Evolutionary conservation across 2,329 filamentous ascomycete genomes (phyloP).

Genomic region (Exophiala mesophila): DNA sequence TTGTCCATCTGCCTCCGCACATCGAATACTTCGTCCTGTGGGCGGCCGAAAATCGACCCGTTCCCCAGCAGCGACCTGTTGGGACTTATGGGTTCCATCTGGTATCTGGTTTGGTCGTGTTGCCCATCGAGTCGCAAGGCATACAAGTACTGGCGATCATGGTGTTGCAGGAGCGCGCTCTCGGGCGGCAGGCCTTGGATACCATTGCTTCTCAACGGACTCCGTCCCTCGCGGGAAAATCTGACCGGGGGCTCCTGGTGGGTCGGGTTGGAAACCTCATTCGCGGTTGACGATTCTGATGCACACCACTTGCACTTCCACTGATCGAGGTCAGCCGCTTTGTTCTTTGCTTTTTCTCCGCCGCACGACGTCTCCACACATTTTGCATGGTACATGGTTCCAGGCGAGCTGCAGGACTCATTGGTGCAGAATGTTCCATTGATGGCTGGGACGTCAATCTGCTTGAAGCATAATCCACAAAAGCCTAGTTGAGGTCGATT

Average conservation of each 20-base stretch:
- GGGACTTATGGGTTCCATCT: too few relatives aligned
- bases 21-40: neutral
- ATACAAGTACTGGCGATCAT: too few relatives aligned
- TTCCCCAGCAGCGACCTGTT: too few relatives aligned
- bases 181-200: too few relatives aligned
- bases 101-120: too few relatives aligned
- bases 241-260: too few relatives aligned
- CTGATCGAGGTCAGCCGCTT: neutral
- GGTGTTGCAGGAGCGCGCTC: too few relatives aligned
- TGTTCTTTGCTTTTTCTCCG: constrained; percentile 1
- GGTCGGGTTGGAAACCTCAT: too few relatives aligned
- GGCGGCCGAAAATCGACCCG: too few relatives aligned
- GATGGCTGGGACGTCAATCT: constrained; percentile 6
- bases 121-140: too few relatives aligned
- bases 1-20: neutral
- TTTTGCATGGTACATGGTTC: constrained; percentile 16
- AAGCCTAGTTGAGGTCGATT: neutral
- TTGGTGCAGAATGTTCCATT: constrained; percentile 14
- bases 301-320: neutral
- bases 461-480: constrained; percentile 16
- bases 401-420: constrained; percentile 11
- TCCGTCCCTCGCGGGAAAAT: too few relatives aligned
- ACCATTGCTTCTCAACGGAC: too few relatives aligned
- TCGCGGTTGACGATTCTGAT: neutral
- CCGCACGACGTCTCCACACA: constrained; percentile 6